These are phyloP conservation scores for Rhizomucor pusillus DNA, from an alignment of 371 early-diverging fungal species.

Conservation along the genomic window DNA sequence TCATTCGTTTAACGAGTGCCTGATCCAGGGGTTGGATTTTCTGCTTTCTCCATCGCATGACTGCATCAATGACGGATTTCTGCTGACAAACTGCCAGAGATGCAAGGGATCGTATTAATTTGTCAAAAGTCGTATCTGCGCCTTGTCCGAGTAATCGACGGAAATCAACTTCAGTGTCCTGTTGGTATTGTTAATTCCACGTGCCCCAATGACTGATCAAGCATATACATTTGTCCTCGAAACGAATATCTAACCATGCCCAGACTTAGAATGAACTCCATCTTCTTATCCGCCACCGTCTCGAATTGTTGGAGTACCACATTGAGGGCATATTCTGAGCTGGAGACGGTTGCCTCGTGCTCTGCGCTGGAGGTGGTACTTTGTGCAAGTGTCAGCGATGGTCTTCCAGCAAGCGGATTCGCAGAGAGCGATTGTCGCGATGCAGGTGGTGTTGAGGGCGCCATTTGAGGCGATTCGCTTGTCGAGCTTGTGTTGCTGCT, in stretches of 20 bases:
- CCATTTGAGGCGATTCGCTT: too few relatives aligned
- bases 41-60: constrained; percentile 87
- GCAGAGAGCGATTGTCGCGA: too few relatives aligned
- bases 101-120: constrained; percentile 74
- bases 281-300: constrained; percentile 40
- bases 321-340: constrained; percentile 48
- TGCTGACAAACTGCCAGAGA: constrained; percentile 83
- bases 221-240: neutral
- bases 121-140: constrained; percentile 78
- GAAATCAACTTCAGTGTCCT: constrained; percentile 71
- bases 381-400: too few relatives aligned
- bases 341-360: constrained; percentile 1
- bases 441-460: too few relatives aligned
- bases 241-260: constrained; percentile 30
- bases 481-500: too few relatives aligned
- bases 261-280: constrained; percentile 35
- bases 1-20: constrained; percentile 36
- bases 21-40: constrained; percentile 67
- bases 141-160: constrained; percentile 65
- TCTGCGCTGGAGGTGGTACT: too few relatives aligned
- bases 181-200: neutral
- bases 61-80: constrained; percentile 84
- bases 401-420: too few relatives aligned
- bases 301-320: constrained; percentile 47
- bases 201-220: neutral